Base-by-base conservation (phyloP, 805 yeast genomes). In the Cyberlindnera petersonii region DNA sequence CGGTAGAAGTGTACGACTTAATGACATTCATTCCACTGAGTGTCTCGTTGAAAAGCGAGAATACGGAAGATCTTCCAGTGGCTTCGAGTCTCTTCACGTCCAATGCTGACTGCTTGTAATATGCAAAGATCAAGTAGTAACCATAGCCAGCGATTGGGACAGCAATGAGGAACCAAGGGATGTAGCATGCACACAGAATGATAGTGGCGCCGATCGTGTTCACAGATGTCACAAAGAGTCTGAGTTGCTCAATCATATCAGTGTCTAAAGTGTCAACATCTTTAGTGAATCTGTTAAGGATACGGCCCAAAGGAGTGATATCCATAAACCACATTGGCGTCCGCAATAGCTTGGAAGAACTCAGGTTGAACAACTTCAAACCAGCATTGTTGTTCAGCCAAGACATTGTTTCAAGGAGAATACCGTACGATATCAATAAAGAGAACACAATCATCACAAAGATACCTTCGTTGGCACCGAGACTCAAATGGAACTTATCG, bases 281-380 rank as follows among this genome's bases (percentile, higher is more conserved):
- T 50, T 82, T 84, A 7, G 95, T 63, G 39, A 78, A 69, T 28
- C 77, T 31, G 32, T 37, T 37, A 27, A 37, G 14, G 32, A 37
- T 26, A 26, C 40, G 35, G 6, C 40, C 40, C 15, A 37, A 31
- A 3, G 95, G 95, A 0, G 91, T 82, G 9, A 85, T 75, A 56
- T 86, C 95, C 66, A 86, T 75, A 53, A 76, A 86, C 1, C 78
- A 62, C 88, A 86, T 83, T 28, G 93, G 93, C 1, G 88, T 77
- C 37, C 76, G n/a, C n/a, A n/a, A n/a, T n/a, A n/a, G n/a, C n/a
- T n/a, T n/a, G n/a, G n/a, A n/a, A n/a, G n/a, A n/a, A n/a, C n/a
- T n/a, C n/a, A n/a, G n/a, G n/a, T n/a, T n/a, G n/a, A n/a, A n/a
- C n/a, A n/a, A n/a, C n/a, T n/a, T n/a, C n/a, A n/a, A n/a, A n/a